Evolutionary conservation across 176 grass and related monocot genomes (phyloP).

Genomic region (Urochloa ruziziensis): DNA sequence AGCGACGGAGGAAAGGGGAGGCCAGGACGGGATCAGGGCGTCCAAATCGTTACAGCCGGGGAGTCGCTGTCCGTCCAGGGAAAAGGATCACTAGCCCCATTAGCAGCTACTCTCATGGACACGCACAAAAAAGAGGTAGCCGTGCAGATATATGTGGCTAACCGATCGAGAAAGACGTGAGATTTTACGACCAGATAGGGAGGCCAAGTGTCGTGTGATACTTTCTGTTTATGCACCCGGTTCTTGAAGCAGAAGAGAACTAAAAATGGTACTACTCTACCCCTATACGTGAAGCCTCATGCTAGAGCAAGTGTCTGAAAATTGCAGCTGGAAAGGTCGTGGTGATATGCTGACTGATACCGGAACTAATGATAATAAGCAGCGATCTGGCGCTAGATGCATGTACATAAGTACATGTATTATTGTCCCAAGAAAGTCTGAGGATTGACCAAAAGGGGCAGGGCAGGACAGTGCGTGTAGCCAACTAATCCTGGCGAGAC

Average conservation of each 20-base stretch:
- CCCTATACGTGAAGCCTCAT: not conserved
- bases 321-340: not conserved
- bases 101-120: slow-evolving; percentile 4
- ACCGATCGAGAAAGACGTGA: slow-evolving; percentile 9
- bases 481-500: slow-evolving; percentile 28
- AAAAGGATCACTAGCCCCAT: not conserved
- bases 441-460: not conserved
- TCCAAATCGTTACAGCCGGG: slow-evolving; percentile 46
- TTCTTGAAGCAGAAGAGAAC: not conserved
- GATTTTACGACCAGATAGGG: not conserved
- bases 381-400: slow-evolving; percentile 9
- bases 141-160: not conserved
- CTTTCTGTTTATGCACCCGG: not conserved
- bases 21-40: slow-evolving; percentile 1
- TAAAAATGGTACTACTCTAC: not conserved
- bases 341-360: not conserved
- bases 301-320: not conserved
- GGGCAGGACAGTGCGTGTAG: not conserved
- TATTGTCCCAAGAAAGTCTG: not conserved
- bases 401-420: not conserved
- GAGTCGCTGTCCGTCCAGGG: slow-evolving; percentile 36
- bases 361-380: not conserved
- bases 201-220: not conserved
- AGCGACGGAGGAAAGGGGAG: slow-evolving; percentile 19
- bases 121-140: slow-evolving; percentile 30